A percentile compares a stretch with the other conserved stretches of the same genome.
phyloP scores from a whole-genome alignment of 2,329 filamentous ascomycete genomes.

The Pseudogymnoascus pannorum region DNA sequence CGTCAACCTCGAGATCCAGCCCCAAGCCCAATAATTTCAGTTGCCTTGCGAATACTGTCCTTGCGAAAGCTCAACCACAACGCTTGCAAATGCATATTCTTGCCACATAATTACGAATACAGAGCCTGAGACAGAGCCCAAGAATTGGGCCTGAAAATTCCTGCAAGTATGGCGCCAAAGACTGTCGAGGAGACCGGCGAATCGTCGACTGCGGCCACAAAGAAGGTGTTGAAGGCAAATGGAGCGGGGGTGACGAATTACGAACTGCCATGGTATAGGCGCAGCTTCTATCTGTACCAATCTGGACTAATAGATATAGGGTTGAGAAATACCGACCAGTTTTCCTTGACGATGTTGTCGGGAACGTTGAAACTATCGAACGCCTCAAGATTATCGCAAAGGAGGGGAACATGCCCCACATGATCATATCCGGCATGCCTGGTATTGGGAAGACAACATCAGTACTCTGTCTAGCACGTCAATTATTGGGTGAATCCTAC shows the following conservation, averaged over 20 bases:
- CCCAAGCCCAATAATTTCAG: conserved; percentile 1
- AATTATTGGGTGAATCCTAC: conserved; percentile 85
- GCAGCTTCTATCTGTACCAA: conserved; percentile 14
- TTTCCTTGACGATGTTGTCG: conserved; percentile 93
- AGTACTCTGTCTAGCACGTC: conserved; percentile 83
- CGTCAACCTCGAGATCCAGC: conserved; percentile 8
- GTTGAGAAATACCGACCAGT: conserved; percentile 97
- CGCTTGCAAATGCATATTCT: neutral
- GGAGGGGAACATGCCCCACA: conserved; percentile 98
- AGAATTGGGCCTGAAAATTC: neutral
- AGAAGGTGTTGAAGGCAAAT: conserved; percentile 45
- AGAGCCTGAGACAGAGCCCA: neutral
- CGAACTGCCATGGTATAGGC: conserved; percentile 67
- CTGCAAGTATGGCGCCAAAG: conserved; percentile 10
- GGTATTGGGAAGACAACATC: conserved; percentile 98
- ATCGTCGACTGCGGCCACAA: conserved; percentile 51
- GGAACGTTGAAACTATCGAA: conserved; percentile 96
- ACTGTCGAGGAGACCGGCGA: conserved; percentile 41
- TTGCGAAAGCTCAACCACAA: conserved; percentile 4
- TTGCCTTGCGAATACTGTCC: neutral
- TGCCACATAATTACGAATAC: neutral
- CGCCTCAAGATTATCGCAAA: conserved; percentile 96
- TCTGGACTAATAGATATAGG: conserved; percentile 44
- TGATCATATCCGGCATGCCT: conserved; percentile 99
- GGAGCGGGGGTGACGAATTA: conserved; percentile 51